Percentiles rank a stretch among this genome's conserved stretches.
Conservation (phyloP, 495 filamentous ascomycete genomes). For the Delitschia confertaspora region DNA sequence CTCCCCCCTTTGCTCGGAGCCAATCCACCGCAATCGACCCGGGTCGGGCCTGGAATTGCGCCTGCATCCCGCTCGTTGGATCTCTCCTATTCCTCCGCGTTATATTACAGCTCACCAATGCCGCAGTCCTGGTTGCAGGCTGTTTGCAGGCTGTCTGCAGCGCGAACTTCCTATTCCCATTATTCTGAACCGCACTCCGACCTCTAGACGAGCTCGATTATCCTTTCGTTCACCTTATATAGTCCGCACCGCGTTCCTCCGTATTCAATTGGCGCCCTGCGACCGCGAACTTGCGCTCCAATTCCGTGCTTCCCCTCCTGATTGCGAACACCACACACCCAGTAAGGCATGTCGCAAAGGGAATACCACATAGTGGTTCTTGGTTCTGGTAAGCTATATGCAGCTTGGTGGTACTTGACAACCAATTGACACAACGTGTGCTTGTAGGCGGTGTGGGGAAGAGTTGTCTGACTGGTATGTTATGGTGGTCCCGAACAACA, state of each 20-base stretch:
- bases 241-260: too few species aligned
- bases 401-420: too few species aligned
- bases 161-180: conserved; percentile 15
- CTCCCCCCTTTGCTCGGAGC: conserved; percentile 1
- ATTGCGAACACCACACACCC: neutral
- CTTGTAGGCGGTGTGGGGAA: conserved; percentile 86
- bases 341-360: conserved; percentile 27
- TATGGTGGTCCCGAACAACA: too few species aligned
- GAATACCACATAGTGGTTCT: conserved; percentile 92
- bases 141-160: conserved; percentile 4
- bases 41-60: too few species aligned
- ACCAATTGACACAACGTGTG: conserved; percentile 3
- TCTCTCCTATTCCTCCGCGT: too few species aligned
- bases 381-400: conserved; percentile 64
- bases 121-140: conserved; percentile 17
- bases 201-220: conserved; percentile 6
- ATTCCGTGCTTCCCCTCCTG: neutral
- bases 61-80: too few species aligned
- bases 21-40: too few species aligned
- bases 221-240: neutral
- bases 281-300: too few species aligned
- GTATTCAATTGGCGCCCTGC: conserved; percentile 15
- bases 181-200: conserved; percentile 11
- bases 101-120: conserved; percentile 17
- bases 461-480: conserved; percentile 90